Conservation (phyloP, 2,329 filamentous ascomycete species). For the Fusarium albidum region DNA sequence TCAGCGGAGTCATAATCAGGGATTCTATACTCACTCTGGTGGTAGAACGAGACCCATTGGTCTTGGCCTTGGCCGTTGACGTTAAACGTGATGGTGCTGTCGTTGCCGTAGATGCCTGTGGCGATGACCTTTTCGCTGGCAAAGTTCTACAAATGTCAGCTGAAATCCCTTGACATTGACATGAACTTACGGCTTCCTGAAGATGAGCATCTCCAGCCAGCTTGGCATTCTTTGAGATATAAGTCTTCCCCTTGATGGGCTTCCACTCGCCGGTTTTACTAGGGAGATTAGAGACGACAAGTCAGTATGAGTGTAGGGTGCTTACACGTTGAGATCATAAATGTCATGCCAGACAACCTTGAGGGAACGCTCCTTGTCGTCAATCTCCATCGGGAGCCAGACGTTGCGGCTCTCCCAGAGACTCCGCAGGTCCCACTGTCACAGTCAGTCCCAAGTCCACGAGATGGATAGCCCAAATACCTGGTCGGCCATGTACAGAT, state of each 20-base stretch:
- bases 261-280: conserved; percentile 56
- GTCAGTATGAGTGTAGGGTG: not conserved
- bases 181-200: conserved; percentile 54
- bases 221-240: conserved; percentile 53
- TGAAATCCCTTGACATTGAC: rapidly evolving
- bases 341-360: conserved; percentile 61
- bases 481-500: conserved; percentile 58
- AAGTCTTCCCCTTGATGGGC: conserved; percentile 56
- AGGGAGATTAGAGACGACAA: not conserved
- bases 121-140: conserved; percentile 54
- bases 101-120: conserved; percentile 61
- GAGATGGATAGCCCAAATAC: no score
- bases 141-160: conserved; percentile 46
- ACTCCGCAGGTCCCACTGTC: conserved; percentile 57
- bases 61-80: conserved; percentile 56
- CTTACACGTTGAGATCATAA: conserved; percentile 60
- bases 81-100: conserved; percentile 59
- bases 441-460: not conserved
- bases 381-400: conserved; percentile 62
- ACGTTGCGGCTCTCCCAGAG: conserved; percentile 65
- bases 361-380: conserved; percentile 57
- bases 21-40: conserved; percentile 51
- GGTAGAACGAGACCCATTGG: conserved; percentile 65
- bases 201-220: conserved; percentile 54
- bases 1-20: not conserved